A percentile compares a stretch with the other conserved stretches of the same genome.
Conservation (phyloP, 2,329 filamentous ascomycete genomes). For the Fonsecaea multimorphosa region DNA sequence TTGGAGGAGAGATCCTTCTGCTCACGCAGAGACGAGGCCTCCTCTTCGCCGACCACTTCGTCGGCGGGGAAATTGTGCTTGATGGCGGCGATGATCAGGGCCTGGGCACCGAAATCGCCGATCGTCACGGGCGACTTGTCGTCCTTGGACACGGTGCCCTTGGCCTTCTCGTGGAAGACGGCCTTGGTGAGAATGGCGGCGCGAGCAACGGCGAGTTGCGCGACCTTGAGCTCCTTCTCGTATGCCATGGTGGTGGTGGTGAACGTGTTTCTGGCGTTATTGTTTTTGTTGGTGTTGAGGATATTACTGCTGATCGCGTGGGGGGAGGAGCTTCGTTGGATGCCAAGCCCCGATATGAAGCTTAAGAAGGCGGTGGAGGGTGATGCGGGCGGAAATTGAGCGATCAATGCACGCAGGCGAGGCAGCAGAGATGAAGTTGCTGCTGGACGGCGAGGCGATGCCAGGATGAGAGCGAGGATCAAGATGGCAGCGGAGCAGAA, state of each 20-base stretch:
- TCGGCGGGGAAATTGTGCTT: conserved; percentile 88
- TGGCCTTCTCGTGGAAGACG: conserved; percentile 85
- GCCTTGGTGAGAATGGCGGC: conserved; percentile 76
- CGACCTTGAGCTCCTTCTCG: conserved; percentile 78
- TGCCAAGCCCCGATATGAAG: conserved; percentile 29
- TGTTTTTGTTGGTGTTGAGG: neutral
- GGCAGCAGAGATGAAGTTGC: conserved; percentile 21
- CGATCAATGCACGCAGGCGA: conserved; percentile 23
- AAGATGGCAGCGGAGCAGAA: conserved; percentile 28
- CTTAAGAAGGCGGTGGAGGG: conserved; percentile 1
- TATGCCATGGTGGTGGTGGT: conserved; percentile 58
- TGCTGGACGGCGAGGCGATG: conserved; percentile 20
- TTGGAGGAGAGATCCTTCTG: conserved; percentile 72
- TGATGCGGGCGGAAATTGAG: conserved; percentile 19
- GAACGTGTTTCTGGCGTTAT: conserved; percentile 4
- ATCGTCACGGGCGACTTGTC: conserved; percentile 97
- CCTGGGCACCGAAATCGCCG: conserved; percentile 96
- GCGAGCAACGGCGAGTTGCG: conserved; percentile 86
- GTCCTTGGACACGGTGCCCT: conserved; percentile 91
- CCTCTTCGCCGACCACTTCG: conserved; percentile 93
- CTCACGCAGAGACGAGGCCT: conserved; percentile 77
- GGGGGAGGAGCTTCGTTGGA: neutral
- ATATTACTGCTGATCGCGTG: neutral
- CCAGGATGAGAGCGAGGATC: conserved; percentile 35
- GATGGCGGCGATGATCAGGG: conserved; percentile 90